Evolutionary conservation across 2,329 filamentous ascomycete species (phyloP).

Genomic region (Blastomyces parvus): DNA sequence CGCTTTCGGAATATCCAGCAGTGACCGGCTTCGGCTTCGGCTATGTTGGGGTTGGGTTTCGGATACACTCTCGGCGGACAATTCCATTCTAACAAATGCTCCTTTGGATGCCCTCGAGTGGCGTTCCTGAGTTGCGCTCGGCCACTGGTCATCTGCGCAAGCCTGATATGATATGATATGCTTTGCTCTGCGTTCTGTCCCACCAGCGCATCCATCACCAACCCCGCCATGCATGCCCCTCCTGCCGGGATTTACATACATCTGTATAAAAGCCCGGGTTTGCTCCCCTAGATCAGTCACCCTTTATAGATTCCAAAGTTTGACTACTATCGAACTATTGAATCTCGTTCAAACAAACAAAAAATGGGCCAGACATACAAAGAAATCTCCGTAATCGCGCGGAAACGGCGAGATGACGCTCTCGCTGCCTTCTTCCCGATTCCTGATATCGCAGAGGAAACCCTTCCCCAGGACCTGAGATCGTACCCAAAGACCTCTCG

Average conservation of each 20-base stretch:
- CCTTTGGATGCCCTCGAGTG: not conserved
- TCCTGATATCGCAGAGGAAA: conserved; percentile 15
- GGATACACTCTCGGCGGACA: not conserved
- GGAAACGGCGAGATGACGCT: conserved; percentile 25
- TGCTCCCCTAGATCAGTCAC: not conserved
- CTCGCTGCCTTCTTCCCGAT: conserved; percentile 19
- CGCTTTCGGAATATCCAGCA: no score
- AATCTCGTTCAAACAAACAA: not conserved
- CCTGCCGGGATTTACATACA: not conserved
- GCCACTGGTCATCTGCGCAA: not conserved
- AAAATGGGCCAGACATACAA: conserved; percentile 28
- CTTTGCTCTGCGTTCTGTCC: not conserved
- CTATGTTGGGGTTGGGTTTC: not conserved
- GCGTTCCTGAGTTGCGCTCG: not conserved
- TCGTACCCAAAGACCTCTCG: conserved; percentile 37
- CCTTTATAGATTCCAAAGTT: not conserved
- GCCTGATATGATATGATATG: not conserved
- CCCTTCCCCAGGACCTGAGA: conserved; percentile 15
- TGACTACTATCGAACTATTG: not conserved
- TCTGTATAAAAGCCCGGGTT: not conserved
- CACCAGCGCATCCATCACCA: not conserved
- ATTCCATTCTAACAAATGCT: not conserved
- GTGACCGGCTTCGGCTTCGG: not conserved
- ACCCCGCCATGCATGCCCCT: not conserved
- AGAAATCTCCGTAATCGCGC: conserved; percentile 30